Base-by-base conservation (phyloP, 2,329 filamentous ascomycete genomes). In the Cordyceps tenuipes region DNA sequence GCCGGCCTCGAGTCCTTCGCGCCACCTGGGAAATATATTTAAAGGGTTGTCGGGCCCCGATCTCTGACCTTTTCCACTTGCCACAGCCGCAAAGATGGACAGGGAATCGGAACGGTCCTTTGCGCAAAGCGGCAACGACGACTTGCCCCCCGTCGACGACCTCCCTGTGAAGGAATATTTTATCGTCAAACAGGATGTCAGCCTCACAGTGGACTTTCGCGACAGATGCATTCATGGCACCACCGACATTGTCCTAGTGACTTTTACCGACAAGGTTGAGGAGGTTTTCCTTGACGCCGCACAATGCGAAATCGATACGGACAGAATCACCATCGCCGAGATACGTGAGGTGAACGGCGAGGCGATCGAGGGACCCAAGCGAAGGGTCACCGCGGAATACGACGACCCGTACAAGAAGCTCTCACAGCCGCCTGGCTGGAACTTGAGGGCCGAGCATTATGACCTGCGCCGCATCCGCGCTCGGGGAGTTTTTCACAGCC, bases 121-220 rank as follows among this genome's bases (percentile, higher is more conserved):
- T 46, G 66, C 73, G 51, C 64, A 70, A 23, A 68, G 70, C 39
- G 62, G 68, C 34, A 67, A 71, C 21, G 71, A 73, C 56, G 69
- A 68, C 49, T 61, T 73, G 6, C 67, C 68, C 10, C 71, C 71
- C 6, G 64, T 72, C 36, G 64, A 73, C 54, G 75, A 77, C 62
- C 62, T 64, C 9, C 69, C 72, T 5, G 65, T 76, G 3, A 71
- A 73, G 17, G 73, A 76, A 29, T 78, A 75, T 60, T 77, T 81
- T 46, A 76, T 97, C 61, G 81, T 90, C 59, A 88, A 91, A 74
- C 93, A 97, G 75, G 89, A 90, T 71, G 87, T 99, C 54, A 87
- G 91, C 67, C 79, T 99, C 62, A 92, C 97, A 68, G 80, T 99
- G 70, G 89, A 96, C 75, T 95, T 99, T 71, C 81, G 83, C 64